Base-by-base conservation (phyloP, 768 basidiomycete genomes). In the Epithele typhae region DNA sequence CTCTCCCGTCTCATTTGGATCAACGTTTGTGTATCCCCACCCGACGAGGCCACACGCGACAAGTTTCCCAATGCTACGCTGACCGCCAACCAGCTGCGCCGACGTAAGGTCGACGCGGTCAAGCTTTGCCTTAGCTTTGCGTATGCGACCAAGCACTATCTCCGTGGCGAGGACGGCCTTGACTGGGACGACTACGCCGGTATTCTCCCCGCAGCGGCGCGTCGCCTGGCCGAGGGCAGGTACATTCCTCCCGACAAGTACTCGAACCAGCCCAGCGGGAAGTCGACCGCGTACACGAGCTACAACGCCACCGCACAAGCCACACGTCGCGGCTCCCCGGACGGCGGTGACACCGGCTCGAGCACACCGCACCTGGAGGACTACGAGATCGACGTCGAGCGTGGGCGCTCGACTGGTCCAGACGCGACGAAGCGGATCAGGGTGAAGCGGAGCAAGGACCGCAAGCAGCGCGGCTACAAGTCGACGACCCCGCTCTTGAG, bases 1-100 rank as follows among this genome's bases (percentile, higher is more conserved):
- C 73, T 93, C 38, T 66, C 84, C 10, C 82, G 90, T 21, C 75
- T 83, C 55, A 68, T 92, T 39, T 94, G 92, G 92, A 65, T 92
- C 46, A 79, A 86, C 53, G 82, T 84, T 44, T 72, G 75, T n/a
- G 71, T 82, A 6, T 84, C 87, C 3, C 79, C 78, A 1, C 58
- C 68, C 3, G 79, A 77, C 58, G 68, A 71, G 18, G 67, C 67
- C 51, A 51, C 65, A 11, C 80, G 79, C 60, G 78, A 78, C 50
- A 85, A 79, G 64, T 73, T 71, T 3, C 71, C 75, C 4, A 64
- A 56, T 9, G 65, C 74, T 0, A 64, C 67, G 21, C 51, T 81
- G 19, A 79, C 77, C 5, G 61, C 69, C 3, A 50, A 59, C 21
- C 79, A 87, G 49, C 73, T 87, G 33, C 78, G 71, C 36, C 74